Evolutionary conservation across 2,329 filamentous ascomycete species (phyloP), one percentile per base, ranked within the genome.

Genomic region (Graphium sp.): DNA sequence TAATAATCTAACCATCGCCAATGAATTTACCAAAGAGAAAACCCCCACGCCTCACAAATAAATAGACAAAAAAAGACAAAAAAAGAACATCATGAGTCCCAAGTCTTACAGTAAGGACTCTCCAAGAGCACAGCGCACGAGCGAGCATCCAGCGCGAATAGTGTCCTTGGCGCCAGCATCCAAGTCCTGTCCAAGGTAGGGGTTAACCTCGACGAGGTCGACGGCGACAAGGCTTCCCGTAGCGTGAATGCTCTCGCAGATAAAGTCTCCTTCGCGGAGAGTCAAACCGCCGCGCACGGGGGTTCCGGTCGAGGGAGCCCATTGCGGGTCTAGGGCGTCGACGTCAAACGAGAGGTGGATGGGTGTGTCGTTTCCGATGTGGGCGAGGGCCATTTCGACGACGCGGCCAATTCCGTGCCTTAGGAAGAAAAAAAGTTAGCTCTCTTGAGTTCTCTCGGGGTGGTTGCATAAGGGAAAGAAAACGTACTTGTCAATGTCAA

Each of bases 311-410:
- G 81, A 89, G 15, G 89, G 89, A 22, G 89, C 89, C 78, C 83
- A 94, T 66, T 84, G 77, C 17, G 89, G 89, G 52, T 98, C 89
- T 34, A 95, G 66, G 15, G 85, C 89, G 51, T 98, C 89, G 40
- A 98, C 83, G 49, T 98, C 89, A 44, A 98, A 95, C 21, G 83
- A 92, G 34, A 98, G 69, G 53, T 98, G 89, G 47, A 98, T 94
- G 23, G 89, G 89, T 0, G 85, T 94, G 49, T 95, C 89, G 45
- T 62, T 71, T 41, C 89, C 89, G 39, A 95, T 92, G 60, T 94
- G 85, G 18, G 77, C 87, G 30, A 98, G 66, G n/a, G 87, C 87
- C 87, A 94, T 92, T 46, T 95, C 89, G 58, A 98, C 84, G 38
- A 98, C 83, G 39, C 77, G 78, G 31, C 89, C 89, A 44, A 98